Evolutionary conservation across 805 yeast genomes (phyloP), one percentile per base, ranked within the genome.

Genomic region (Ogataea saltuana): DNA sequence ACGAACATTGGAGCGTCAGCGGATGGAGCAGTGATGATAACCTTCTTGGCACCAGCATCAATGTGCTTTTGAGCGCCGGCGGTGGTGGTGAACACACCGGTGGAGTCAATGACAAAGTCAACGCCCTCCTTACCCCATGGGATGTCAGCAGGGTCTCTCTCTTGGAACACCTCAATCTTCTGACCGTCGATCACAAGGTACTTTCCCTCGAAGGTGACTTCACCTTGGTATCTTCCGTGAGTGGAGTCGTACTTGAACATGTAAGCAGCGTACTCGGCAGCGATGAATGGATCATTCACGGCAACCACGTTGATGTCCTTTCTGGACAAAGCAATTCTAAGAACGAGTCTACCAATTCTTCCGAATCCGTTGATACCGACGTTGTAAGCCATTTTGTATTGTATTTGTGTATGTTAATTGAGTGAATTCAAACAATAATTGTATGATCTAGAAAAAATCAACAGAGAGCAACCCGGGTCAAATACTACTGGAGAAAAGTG

Each of bases 301-400:
- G 95, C 95, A 54, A 86, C 87, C 54, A 88, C 84, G 60, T 85
- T 78, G 63, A 88, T 83, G 71, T 83, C 89, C 46, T 74, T 68
- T 79, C 88, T 80, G 49, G 68, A 55, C 54, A 87, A 71, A 51
- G 95, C 95, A 65, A 85, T 77, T 76, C 96, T 83, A 61, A 88
- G 74, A 54, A 83, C 96, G 59, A 87, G 79, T 74, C 96, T 87
- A 57, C 96, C 96, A 64, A 87, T 87, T 74, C 96, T 83, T 63
- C 96, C 96, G 84, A 87, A 87, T 61, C 96, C 96, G 81, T 87
- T 87, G 69, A 87, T 88, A 74, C 95, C 96, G 69, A 87, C 78
- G 61, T 78, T 82, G 67, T 78, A 75, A 69, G 78, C 77, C 79
- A 75, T 75, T 65, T 47, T 59, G 46, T 32, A 35, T 33, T 34